These are phyloP conservation scores for Tylopilus orsonianus DNA, from an alignment of 1,284 basidiomycete species.

Conservation along the genomic window DNA sequence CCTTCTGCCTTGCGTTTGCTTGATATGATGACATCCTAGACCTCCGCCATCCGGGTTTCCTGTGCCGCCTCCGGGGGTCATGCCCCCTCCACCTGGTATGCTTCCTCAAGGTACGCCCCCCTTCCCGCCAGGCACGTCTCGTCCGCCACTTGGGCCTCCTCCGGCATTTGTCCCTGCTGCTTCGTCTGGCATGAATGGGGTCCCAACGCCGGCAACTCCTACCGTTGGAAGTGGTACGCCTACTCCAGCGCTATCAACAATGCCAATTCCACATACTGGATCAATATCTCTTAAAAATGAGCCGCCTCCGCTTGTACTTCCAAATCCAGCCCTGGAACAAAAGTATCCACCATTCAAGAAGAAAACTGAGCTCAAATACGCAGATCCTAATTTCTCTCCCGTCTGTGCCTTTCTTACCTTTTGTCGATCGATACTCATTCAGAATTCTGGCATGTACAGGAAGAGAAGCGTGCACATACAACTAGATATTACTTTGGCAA, in stretches of 20 bases:
- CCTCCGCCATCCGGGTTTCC: conserved; percentile 47
- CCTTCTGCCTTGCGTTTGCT: conserved; percentile 5
- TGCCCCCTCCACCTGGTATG: conserved; percentile 38
- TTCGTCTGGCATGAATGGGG: conserved; percentile 22
- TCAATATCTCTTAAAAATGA: conserved; percentile 22
- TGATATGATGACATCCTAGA: conserved; percentile 31
- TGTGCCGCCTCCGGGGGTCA: conserved; percentile 36
- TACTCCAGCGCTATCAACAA: conserved; percentile 20
- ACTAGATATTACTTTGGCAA: conserved; percentile 68
- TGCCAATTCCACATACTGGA: conserved; percentile 19
- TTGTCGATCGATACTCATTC: neutral
- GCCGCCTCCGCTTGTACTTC: conserved; percentile 46
- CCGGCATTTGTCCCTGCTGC: conserved; percentile 38
- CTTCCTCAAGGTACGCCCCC: conserved; percentile 37
- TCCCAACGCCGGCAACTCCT: conserved; percentile 14
- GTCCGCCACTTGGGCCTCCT: conserved; percentile 39
- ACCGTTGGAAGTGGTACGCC: conserved; percentile 24
- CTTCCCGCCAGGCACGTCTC: conserved; percentile 40
- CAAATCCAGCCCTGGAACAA: conserved; percentile 58
- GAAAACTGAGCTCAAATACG: conserved; percentile 70
- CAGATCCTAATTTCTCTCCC: conserved; percentile 74
- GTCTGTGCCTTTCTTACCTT: conserved; percentile 41
- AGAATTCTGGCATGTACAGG: conserved; percentile 42
- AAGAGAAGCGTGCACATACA: conserved; percentile 78
- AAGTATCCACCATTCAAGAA: conserved; percentile 76